These are phyloP conservation scores for Penicillium aurantiogriseum DNA, from an alignment of 2,329 filamentous ascomycete species.

Conservation along the genomic window DNA sequence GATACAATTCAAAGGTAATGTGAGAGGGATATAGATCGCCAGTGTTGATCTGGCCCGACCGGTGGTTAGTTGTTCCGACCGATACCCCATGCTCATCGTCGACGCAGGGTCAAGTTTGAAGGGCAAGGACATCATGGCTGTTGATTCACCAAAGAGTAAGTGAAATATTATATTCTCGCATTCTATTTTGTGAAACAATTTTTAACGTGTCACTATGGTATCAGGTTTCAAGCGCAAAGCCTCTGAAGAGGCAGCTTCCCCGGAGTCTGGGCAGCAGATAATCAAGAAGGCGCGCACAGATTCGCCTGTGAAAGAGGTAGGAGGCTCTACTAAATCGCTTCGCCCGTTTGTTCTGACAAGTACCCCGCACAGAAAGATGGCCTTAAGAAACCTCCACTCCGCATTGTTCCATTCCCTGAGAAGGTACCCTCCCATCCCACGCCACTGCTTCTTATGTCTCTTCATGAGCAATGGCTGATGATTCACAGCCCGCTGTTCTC, in stretches of 20 bases:
- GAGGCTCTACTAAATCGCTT: neutral
- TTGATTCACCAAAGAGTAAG: constrained; percentile 37
- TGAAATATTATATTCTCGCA: neutral
- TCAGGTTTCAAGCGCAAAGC: constrained; percentile 50
- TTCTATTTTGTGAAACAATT: neutral
- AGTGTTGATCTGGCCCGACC: constrained; percentile 24
- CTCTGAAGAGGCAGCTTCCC: constrained; percentile 48
- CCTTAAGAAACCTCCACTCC: constrained; percentile 53
- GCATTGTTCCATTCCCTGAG: constrained; percentile 81
- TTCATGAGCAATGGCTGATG: constrained; percentile 24
- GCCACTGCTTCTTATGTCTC: neutral
- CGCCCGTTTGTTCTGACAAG: neutral
- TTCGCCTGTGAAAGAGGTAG: constrained; percentile 44
- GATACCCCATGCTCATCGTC: constrained; percentile 11
- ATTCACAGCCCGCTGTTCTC: constrained; percentile 71
- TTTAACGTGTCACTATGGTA: neutral
- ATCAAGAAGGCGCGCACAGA: constrained; percentile 52
- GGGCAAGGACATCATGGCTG: constrained; percentile 15
- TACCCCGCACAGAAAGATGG: constrained; percentile 36
- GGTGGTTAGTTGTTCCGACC: constrained; percentile 13
- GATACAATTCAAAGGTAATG: constrained; percentile 1
- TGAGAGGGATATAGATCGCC: constrained; percentile 1
- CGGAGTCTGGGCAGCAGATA: constrained; percentile 41
- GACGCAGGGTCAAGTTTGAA: neutral
- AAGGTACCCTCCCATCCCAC: constrained; percentile 56